Conservation (phyloP, 805 yeast genomes). For the Lipomyces yamanashiensis region DNA sequence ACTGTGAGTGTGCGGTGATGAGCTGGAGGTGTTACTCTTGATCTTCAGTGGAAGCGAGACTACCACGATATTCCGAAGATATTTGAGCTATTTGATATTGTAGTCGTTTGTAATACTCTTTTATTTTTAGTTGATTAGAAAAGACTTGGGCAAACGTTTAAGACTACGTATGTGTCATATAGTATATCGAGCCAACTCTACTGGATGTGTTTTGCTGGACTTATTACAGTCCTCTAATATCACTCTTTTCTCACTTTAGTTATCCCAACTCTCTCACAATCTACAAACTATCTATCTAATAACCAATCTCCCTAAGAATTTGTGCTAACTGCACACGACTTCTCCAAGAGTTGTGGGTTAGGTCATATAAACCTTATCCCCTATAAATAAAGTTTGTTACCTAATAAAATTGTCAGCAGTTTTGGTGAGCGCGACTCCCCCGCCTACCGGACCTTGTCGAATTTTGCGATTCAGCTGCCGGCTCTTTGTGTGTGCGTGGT, state of each 20-base stretch:
- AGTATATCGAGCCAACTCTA: too few relatives aligned
- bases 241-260: too few relatives aligned
- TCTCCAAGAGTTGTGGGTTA: constrained; percentile 11
- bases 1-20: too few relatives aligned
- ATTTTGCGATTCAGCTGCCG: background rate
- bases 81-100: too few relatives aligned
- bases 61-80: too few relatives aligned
- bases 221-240: background rate
- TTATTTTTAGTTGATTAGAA: too few relatives aligned
- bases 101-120: too few relatives aligned
- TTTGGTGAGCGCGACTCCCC: constrained; percentile 24
- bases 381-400: background rate
- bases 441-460: background rate
- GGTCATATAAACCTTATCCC: constrained; percentile 2
- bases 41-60: too few relatives aligned
- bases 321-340: background rate
- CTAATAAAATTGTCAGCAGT: constrained; percentile 17
- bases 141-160: too few relatives aligned
- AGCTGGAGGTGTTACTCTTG: too few relatives aligned
- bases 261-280: background rate
- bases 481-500: background rate
- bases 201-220: too few relatives aligned
- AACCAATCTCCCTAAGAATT: background rate
- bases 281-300: background rate
- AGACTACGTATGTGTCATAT: too few relatives aligned